phyloP scores from a whole-genome alignment of 139 green algal species.

The Picochlorum sp. region DNA sequence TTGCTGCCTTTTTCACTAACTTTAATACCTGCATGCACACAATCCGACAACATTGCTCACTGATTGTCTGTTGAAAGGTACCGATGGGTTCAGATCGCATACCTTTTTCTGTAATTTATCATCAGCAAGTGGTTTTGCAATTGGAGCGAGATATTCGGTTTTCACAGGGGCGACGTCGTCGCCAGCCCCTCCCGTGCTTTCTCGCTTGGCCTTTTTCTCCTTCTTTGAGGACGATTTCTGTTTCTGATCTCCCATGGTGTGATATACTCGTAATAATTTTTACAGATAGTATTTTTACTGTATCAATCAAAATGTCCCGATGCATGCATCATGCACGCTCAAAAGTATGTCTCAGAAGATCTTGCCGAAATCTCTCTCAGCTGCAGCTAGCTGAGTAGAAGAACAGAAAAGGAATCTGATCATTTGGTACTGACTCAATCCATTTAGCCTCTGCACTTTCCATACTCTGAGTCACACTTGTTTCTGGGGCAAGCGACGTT shows the following conservation, averaged over 20 bases:
- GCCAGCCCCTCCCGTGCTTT: conserved; percentile 5
- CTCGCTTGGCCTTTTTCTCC: conserved; percentile 20
- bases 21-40: conserved; percentile 54
- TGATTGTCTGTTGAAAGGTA: not conserved
- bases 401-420: no score
- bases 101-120: conserved; percentile 90
- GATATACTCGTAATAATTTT: no score
- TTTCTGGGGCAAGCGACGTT: no score
- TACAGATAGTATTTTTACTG: not conserved
- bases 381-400: no score
- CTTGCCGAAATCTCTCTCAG: no score
- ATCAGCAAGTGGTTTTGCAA: conserved; percentile 86
- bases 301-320: no score
- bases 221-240: conserved; percentile 17
- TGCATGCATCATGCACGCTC: no score
- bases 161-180: conserved; percentile 4
- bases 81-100: not conserved
- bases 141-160: conserved; percentile 35
- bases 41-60: conserved; percentile 24
- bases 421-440: no score
- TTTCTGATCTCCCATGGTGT: conserved; percentile 21
- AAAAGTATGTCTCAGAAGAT: no score
- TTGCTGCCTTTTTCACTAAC: conserved; percentile 86
- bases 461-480: no score
- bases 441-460: no score